These are phyloP conservation scores for Quercus tomentella DNA, from an alignment of 331 rosid genomes.

Conservation along the genomic window DNA sequence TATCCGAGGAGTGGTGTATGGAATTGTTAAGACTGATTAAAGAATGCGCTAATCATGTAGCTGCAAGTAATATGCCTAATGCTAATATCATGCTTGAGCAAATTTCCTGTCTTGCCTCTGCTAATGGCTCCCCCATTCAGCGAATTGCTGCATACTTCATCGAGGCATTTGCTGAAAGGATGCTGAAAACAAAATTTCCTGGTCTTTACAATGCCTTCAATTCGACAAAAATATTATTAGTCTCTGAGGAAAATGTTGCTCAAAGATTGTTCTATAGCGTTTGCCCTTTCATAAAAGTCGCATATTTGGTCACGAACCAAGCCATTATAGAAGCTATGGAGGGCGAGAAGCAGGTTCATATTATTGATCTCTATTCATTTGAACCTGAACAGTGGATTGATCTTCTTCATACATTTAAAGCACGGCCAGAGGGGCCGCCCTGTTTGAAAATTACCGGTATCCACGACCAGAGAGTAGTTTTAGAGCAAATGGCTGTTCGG, in stretches of 20 bases:
- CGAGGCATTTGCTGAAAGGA: conserved; percentile 64
- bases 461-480: conserved; percentile 56
- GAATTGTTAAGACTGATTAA: conserved; percentile 49
- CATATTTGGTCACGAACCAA: conserved; percentile 66
- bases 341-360: conserved; percentile 64
- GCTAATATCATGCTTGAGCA: conserved; percentile 66
- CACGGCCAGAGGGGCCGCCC: conserved; percentile 73
- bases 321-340: conserved; percentile 82
- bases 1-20: conserved; percentile 48
- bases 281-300: conserved; percentile 73
- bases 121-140: conserved; percentile 69
- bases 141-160: conserved; percentile 70
- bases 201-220: conserved; percentile 66
- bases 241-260: conserved; percentile 47
- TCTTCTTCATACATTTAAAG: conserved; percentile 49
- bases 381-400: conserved; percentile 85
- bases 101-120: conserved; percentile 61
- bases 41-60: conserved; percentile 63
- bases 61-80: conserved; percentile 61
- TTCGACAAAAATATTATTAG: conserved; percentile 45
- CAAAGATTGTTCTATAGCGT: conserved; percentile 64
- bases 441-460: conserved; percentile 72
- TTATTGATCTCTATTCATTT: conserved; percentile 72
- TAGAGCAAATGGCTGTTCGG: conserved; percentile 58
- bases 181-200: conserved; percentile 48